Base-by-base conservation (phyloP, 129 eudicot species). In the Helichrysum umbraculigerum region DNA sequence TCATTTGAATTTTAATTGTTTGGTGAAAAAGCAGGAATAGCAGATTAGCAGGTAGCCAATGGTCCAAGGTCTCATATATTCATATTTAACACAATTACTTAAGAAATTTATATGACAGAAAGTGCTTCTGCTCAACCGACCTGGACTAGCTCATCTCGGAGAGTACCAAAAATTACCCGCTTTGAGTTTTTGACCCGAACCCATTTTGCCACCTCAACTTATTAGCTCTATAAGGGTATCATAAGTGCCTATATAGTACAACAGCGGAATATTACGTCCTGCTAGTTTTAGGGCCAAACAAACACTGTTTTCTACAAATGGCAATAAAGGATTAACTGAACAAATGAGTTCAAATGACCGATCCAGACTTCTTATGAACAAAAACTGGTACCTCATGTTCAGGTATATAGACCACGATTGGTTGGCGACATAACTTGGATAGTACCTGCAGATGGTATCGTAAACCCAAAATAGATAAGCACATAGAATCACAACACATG, bases 391-490 rank as follows among this genome's bases (percentile, higher is more conserved):
- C 98, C 98, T 94, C 98, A 77, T 81, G 87, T 74, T 81, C 93
- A 35, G 97, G 97, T 70, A 94, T 91, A 85, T 91, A 94, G 16
- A 94, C 98, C 78, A 83, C 65, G 17, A 91, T 94, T 66, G 93
- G 96, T 79, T 94, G 98, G 76, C 82, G 68, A 78, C 98, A 94
- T 84, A 94, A 81, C 90, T 88, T 94, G 51, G 98, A 94, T 60
- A 94, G 73, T 56, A 94, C 98, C 98, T 94, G 75, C 59, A 41
- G 67, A 65, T 6, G 63, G 47, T 11, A 66, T 44, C 34, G 35
- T 44, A 51, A 34, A 25, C n/a, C 12, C 32, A 64, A 44, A 16
- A 58, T 25, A 66, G 52, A 29, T 57, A 61, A 21, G 71, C 50
- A 15, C 7, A 32, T 4, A 58, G 32, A 62, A 62, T 8, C 7